Evolutionary conservation across 2,329 filamentous ascomycete species (phyloP), one percentile per base, ranked within the genome.

Genomic region (Knoxdaviesia capensis): DNA sequence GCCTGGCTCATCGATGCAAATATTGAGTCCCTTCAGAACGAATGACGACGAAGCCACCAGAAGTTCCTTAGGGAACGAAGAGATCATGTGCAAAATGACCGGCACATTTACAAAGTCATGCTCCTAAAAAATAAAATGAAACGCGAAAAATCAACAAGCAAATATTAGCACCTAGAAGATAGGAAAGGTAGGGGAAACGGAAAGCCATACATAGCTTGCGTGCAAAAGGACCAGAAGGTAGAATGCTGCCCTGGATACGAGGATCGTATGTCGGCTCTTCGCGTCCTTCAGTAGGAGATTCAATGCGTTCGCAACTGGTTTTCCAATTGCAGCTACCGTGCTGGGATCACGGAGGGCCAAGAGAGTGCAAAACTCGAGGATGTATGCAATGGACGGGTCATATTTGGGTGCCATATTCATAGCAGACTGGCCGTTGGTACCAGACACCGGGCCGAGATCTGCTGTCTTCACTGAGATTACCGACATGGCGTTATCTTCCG

Each of bases 391-490:
- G 1, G 78, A 76, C 1, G 90, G 86, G 51, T 94, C 85, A 53
- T 98, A 98, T 8, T 68, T 64, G 3, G 79, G 70, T 10, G 66
- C 69, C 43, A 66, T 70, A 7, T 53, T 67, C 8, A 20, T 20
- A 20, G 20, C 20, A 20, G 20, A 20, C 20, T 20, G 20, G 20
- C 20, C 20, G 20, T 20, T 20, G 20, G 20, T 20, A 3, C 20
- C 20, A 20, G 20, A 20, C 20, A 20, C 20, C 20, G 20, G 20
- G 20, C 20, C 20, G 20, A 3, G 20, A 20, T 79, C 69, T 45
- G 94, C 88, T n/a, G 84, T 69, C 60, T 94, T 96, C 39, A 96
- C 83, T 11, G 77, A 79, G 48, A 94, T 93, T 44, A 94, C 76
- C 3, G 81, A 76, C 3, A 80, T 74, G 40, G 74, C 64, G 45